Evolutionary conservation across 345 rosid species (phyloP), one percentile per base, ranked within the genome.

Genomic region (Pistacia atlantica): DNA sequence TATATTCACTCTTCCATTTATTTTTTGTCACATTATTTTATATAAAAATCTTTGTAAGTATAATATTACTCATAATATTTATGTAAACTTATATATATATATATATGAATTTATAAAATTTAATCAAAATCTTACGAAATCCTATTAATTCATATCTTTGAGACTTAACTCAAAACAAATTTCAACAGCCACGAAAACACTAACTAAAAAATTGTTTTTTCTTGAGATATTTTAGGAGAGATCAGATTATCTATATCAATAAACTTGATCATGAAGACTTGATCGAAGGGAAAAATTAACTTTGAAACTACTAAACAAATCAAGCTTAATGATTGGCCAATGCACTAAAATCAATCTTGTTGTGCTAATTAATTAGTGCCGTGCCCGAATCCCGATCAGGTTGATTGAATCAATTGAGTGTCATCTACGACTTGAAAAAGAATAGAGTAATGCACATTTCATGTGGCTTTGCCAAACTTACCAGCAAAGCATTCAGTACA

Each of bases 401-500:
- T 22, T 74, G 83, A 64, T 68, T 71, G 55, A 70, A 67, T 74
- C 60, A 69, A 54, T 80, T 73, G 87, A 78, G 85, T 86, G 86
- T 77, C 84, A 77, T 82, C 80, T 82, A 86, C 72, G 80, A 73
- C 71, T 82, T 42, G 65, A 31, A 62, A 80, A 73, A 49, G 62
- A 46, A 74, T 2, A 54, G 22, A 55, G 73, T 46, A 35, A 22
- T 65, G 58, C 65, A 46, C 18, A 54, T 54, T 42, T 16, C 57
- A 65, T 66, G 57, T 75, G 58, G 59, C 69, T 8, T 81, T 81
- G 77, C 84, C 75, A 84, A 61, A 73, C 90, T 88, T 88, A 59
- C 56, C 87, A 79, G 86, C 86, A 82, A 89, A 86, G 92, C 75
- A 71, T 77, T 71, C 78, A 31, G 45, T 52, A 17, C 48, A 42